Conservation (phyloP, 495 filamentous ascomycete genomes). For the Cercophora newfieldiana region DNA sequence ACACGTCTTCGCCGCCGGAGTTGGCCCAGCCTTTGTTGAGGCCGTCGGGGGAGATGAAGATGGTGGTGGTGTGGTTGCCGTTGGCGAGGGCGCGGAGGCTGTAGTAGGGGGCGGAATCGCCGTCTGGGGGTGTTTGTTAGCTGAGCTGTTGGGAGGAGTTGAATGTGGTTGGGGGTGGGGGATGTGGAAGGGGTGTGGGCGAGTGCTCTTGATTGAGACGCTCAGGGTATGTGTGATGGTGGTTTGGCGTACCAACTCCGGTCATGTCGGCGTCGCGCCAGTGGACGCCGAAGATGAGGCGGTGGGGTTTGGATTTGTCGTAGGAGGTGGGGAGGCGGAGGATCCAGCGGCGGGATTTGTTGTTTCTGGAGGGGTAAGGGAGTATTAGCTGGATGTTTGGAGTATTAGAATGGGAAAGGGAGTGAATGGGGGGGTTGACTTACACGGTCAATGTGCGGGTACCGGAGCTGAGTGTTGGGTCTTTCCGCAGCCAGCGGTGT, state of each 20-base stretch:
- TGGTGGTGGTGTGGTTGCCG: slow-evolving; percentile 36
- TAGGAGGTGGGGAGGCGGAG: slow-evolving; percentile 42
- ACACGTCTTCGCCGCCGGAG: slow-evolving; percentile 43
- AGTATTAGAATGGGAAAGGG: background rate
- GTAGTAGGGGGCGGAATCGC: slow-evolving; percentile 45
- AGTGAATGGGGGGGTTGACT: background rate
- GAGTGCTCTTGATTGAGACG: too few species aligned
- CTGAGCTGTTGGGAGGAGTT: too few species aligned
- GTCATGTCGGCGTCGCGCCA: slow-evolving; percentile 36
- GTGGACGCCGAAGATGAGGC: slow-evolving; percentile 44
- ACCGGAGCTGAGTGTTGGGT: slow-evolving; percentile 32
- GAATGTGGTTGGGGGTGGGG: too few species aligned
- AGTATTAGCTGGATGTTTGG: background rate
- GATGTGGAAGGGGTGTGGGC: too few species aligned
- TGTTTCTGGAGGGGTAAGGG: slow-evolving; percentile 1
- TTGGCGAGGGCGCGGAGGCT: slow-evolving; percentile 38
- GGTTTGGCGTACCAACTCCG: too few species aligned
- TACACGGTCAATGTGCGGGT: slow-evolving; percentile 29
- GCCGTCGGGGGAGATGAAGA: slow-evolving; percentile 48
- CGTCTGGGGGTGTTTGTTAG: too few species aligned
- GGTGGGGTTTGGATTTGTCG: slow-evolving; percentile 40
- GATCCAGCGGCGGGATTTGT: slow-evolving; percentile 34
- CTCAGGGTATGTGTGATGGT: too few species aligned
- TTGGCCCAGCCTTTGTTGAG: slow-evolving; percentile 50
- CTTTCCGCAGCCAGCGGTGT: slow-evolving; percentile 40